phyloP scores from a whole-genome alignment of 768 basidiomycete genomes.

The Imleria badia region DNA sequence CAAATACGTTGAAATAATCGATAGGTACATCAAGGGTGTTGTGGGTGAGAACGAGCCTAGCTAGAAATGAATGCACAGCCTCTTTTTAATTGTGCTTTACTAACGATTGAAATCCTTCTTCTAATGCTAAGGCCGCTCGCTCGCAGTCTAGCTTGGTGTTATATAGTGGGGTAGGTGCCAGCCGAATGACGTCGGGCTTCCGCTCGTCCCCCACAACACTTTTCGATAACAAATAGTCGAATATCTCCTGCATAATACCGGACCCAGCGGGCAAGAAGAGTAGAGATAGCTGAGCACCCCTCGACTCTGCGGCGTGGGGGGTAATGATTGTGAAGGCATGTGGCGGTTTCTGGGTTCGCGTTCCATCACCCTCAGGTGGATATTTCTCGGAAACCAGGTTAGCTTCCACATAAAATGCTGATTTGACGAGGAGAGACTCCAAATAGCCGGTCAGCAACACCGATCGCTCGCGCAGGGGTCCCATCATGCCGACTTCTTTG shows the following conservation, averaged over 20 bases:
- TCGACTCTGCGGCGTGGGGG: constrained; percentile 58
- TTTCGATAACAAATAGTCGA: constrained; percentile 52
- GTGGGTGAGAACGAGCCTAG: constrained; percentile 1
- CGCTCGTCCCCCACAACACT: constrained; percentile 94
- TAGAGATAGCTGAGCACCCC: constrained; percentile 89
- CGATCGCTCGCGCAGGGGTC: constrained; percentile 65
- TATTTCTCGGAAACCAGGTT: constrained; percentile 33
- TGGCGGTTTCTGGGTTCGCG: constrained; percentile 1
- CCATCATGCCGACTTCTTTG: constrained; percentile 75
- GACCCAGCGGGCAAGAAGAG: constrained; percentile 63
- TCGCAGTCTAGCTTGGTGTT: constrained; percentile 80
- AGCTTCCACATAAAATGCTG: constrained; percentile 60
- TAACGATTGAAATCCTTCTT: constrained; percentile 50
- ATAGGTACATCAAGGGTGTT: constrained; percentile 36
- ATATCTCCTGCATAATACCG: constrained; percentile 70
- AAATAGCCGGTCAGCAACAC: constrained; percentile 68
- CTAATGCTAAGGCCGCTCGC: constrained; percentile 61
- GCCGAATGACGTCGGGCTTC: constrained; percentile 86
- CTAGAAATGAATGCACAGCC: constrained; percentile 1
- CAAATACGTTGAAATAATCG: constrained; percentile 47
- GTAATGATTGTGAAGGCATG: constrained; percentile 91
- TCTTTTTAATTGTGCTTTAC: constrained; percentile 10
- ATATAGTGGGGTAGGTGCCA: constrained; percentile 86
- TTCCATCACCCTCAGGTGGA: constrained; percentile 21
- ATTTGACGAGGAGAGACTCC: constrained; percentile 59